A percentile compares a stretch with the other conserved stretches of the same genome.
Conservation (phyloP, 176 grass and related monocot species). For the Bromus sterilis region DNA sequence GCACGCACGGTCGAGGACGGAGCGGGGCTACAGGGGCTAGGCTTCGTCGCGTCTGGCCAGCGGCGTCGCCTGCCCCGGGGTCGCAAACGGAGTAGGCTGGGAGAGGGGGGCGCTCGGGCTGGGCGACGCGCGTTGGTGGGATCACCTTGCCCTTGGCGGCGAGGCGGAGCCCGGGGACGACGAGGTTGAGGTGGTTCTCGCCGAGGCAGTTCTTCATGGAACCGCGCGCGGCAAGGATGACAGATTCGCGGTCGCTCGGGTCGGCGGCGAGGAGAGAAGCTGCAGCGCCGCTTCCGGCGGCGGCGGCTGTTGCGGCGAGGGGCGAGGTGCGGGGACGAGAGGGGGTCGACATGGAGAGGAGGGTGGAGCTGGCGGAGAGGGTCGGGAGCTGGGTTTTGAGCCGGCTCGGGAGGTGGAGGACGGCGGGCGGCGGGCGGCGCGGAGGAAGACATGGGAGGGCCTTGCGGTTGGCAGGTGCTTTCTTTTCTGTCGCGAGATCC, state of each 20-base stretch:
- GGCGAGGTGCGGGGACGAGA: neutral
- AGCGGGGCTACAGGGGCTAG: no score
- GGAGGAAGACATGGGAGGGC: neutral
- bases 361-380: neutral
- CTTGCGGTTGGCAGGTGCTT: neutral
- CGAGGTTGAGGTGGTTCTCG: slow-evolving; percentile 71
- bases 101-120: no score
- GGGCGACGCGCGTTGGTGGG: no score
- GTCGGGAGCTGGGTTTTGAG: slow-evolving; percentile 18
- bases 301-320: neutral
- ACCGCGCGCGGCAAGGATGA: slow-evolving; percentile 40
- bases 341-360: slow-evolving; percentile 7
- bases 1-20: no score
- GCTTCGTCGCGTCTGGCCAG: no score
- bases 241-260: slow-evolving; percentile 40
- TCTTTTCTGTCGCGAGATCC: no score
- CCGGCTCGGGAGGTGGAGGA: neutral
- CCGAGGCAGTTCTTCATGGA: slow-evolving; percentile 62
- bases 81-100: no score
- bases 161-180: slow-evolving; percentile 56
- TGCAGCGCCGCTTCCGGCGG: neutral
- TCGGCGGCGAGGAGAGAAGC: slow-evolving; percentile 50
- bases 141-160: slow-evolving; percentile 81
- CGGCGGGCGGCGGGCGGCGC: slow-evolving; percentile 19
- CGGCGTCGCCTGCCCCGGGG: no score